These are phyloP conservation scores for Ambrosia artemisiifolia DNA, from an alignment of 129 eudicot species.

Conservation along the genomic window DNA sequence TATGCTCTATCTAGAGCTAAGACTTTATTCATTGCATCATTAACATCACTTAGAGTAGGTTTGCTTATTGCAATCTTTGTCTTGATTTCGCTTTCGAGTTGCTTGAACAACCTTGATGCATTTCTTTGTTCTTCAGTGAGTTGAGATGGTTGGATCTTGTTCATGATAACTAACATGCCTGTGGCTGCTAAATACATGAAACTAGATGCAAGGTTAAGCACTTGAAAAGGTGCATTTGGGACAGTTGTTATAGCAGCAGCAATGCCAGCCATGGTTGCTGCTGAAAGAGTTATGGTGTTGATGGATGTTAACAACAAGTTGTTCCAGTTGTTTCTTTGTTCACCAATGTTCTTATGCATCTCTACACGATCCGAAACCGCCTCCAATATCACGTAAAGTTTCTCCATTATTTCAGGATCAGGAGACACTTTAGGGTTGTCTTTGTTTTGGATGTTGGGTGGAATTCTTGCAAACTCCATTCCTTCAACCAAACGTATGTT, in stretches of 20 bases:
- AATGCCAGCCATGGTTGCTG: conserved; percentile 45
- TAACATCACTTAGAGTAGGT: conserved; percentile 26
- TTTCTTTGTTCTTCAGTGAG: conserved; percentile 62
- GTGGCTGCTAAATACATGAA: conserved; percentile 45
- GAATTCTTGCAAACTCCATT: conserved; percentile 13
- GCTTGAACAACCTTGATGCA: conserved; percentile 43
- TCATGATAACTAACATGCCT: conserved; percentile 47
- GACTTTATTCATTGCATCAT: conserved; percentile 52
- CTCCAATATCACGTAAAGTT: conserved; percentile 47
- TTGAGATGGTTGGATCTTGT: conserved; percentile 61
- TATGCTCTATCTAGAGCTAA: conserved; percentile 72
- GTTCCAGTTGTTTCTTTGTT: conserved; percentile 63
- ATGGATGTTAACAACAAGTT: conserved; percentile 42
- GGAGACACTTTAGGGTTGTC: neutral
- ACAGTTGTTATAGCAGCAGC: conserved; percentile 27
- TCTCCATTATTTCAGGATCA: conserved; percentile 32
- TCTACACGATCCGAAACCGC: conserved; percentile 59
- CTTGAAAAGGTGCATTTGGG: conserved; percentile 27
- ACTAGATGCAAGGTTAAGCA: conserved; percentile 45
- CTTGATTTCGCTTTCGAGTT: conserved; percentile 39
- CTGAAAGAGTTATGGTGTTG: conserved; percentile 44
- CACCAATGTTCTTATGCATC: conserved; percentile 59
- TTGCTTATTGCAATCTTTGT: conserved; percentile 22
- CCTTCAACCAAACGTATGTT: conserved; percentile 24
- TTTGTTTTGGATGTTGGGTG: conserved; percentile 3